These are phyloP conservation scores for Diaporthe sp. DNA, from an alignment of 2,329 filamentous ascomycete species.

Conservation along the genomic window DNA sequence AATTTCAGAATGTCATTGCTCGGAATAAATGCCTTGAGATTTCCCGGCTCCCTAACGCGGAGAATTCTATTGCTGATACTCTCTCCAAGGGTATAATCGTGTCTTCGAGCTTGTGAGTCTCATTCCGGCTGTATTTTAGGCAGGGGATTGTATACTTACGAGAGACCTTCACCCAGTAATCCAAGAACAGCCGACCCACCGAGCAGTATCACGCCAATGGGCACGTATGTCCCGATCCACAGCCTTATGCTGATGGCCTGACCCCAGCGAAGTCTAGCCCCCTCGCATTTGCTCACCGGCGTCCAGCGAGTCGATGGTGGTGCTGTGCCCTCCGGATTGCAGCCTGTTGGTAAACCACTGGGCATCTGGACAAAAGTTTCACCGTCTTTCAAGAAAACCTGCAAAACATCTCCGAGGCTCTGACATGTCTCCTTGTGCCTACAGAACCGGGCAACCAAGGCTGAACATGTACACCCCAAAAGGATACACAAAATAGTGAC, in stretches of 20 bases:
- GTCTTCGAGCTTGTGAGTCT: no score
- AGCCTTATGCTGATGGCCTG: background rate
- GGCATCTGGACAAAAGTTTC: background rate
- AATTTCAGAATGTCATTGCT: background rate
- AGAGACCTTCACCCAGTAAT: fast-evolving
- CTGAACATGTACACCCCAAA: background rate
- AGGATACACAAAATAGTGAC: background rate
- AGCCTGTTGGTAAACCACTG: no score
- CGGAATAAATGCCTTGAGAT: background rate
- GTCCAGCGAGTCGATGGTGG: background rate
- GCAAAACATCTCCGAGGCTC: background rate
- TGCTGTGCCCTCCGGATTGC: no score
- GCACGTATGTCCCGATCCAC: background rate
- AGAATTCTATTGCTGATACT: background rate
- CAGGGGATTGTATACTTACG: background rate
- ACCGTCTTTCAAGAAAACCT: background rate
- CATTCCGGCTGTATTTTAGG: fast-evolving
- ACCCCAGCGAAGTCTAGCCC: background rate
- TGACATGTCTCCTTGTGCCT: background rate
- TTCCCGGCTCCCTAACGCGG: no score
- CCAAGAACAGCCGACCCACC: background rate
- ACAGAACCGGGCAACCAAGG: no score
- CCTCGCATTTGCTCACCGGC: background rate
- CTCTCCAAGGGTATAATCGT: background rate
- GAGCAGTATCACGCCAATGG: background rate